Percentiles rank a stretch among this genome's conserved stretches.
Evolutionary conservation across 2,329 filamentous ascomycete genomes (phyloP).

Genomic region (Paraphaeosphaeria minitans): DNA sequence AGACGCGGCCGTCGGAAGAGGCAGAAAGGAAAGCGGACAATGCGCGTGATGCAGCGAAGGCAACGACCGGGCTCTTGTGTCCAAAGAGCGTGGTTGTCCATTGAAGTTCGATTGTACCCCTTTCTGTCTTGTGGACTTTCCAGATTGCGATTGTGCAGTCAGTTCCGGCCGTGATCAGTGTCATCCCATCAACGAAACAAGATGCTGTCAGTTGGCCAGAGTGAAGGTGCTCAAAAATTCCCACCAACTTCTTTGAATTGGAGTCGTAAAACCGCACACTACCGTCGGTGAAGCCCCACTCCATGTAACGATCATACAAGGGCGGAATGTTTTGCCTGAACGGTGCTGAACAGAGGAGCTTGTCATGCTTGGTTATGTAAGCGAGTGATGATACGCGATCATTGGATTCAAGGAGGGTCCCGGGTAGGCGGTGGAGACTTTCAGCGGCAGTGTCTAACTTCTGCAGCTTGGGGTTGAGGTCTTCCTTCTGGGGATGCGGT

Average conservation of each 20-base stretch:
- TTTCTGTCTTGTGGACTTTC: conserved; percentile 70
- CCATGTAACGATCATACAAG: conserved; percentile 84
- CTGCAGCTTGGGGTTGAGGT: conserved; percentile 65
- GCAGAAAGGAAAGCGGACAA: conserved; percentile 88
- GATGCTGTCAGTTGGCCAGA: conserved; percentile 85
- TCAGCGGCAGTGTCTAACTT: conserved; percentile 80
- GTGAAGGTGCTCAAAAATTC: conserved; percentile 92
- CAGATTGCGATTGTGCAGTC: conserved; percentile 92
- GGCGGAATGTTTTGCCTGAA: conserved; percentile 88
- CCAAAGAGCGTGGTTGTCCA: conserved; percentile 85
- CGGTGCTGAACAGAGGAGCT: conserved; percentile 80
- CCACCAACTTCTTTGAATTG: conserved; percentile 80
- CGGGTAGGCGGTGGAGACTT: conserved; percentile 75
- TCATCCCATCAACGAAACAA: conserved; percentile 85
- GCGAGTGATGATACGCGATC: conserved; percentile 81
- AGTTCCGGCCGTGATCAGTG: conserved; percentile 86
- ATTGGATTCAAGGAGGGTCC: conserved; percentile 74
- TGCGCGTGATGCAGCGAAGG: conserved; percentile 82
- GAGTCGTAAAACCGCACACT: conserved; percentile 89
- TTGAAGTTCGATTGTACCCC: conserved; percentile 71
- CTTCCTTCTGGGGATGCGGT: conserved; percentile 77
- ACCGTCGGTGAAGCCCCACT: conserved; percentile 95
- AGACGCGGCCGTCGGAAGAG: conserved; percentile 78
- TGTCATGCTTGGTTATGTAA: conserved; percentile 79
- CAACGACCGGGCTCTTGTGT: conserved; percentile 81